Evolutionary conservation across 139 green algal species (phyloP).

Genomic region (Ettlia oleoabundans): DNA sequence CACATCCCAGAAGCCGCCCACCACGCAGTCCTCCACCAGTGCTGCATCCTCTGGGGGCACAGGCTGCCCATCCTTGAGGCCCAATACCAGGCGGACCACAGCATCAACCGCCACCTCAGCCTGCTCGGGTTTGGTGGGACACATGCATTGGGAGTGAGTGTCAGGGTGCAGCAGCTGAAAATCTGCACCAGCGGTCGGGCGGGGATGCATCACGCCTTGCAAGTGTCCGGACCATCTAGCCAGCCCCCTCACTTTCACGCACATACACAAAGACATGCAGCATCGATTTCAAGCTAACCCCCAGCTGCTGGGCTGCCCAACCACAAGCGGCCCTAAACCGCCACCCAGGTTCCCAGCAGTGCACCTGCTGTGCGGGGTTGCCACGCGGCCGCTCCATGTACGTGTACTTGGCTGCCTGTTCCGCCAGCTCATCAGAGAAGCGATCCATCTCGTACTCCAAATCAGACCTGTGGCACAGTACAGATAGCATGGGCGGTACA

Average conservation of each 20-base stretch:
- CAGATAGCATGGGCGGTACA: neutral
- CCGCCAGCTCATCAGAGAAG: conserved; percentile 55
- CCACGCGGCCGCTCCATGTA: conserved; percentile 34
- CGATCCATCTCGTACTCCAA: conserved; percentile 85
- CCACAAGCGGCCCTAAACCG: neutral
- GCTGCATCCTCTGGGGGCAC: conserved; percentile 18
- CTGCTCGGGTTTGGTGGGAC: neutral
- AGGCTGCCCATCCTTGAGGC: conserved; percentile 40
- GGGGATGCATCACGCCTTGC: too few relatives aligned
- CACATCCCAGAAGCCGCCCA: conserved; percentile 34
- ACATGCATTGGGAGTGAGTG: neutral
- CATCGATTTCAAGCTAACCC: too few relatives aligned
- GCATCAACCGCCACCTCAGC: conserved; percentile 46
- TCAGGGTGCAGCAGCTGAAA: neutral
- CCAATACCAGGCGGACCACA: conserved; percentile 26
- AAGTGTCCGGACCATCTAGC: too few relatives aligned
- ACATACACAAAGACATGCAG: too few relatives aligned
- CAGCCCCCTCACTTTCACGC: too few relatives aligned
- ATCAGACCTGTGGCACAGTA: conserved; percentile 59
- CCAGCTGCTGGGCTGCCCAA: too few relatives aligned
- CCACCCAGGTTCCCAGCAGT: too few relatives aligned
- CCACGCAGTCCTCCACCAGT: conserved; percentile 19
- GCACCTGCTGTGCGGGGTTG: conserved; percentile 15
- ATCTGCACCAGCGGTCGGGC: too few relatives aligned
- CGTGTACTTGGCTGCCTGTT: conserved; percentile 13